phyloP scores from a whole-genome alignment of 2,329 filamentous ascomycete genomes.

The Teratosphaeria epicoccoides region DNA sequence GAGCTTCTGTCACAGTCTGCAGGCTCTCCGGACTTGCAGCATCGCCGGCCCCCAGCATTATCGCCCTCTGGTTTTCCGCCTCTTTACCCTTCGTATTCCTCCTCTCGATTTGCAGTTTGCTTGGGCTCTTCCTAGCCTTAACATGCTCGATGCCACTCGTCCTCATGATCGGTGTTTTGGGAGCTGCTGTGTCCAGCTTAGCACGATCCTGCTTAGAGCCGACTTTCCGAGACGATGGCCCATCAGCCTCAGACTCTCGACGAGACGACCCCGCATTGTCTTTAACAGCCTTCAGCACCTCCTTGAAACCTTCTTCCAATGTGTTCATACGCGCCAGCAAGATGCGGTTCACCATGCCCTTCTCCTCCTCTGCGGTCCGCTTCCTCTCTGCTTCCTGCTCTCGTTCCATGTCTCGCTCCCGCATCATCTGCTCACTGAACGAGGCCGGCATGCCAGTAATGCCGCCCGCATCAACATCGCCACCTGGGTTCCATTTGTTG shows the following conservation, averaged over 20 bases:
- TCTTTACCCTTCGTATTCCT: conserved; percentile 12
- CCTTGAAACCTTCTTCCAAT: conserved; percentile 79
- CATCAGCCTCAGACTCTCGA: conserved; percentile 21
- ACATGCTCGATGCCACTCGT: conserved; percentile 14
- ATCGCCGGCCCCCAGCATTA: conserved; percentile 3
- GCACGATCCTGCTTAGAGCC: not conserved
- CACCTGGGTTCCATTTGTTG: conserved; percentile 47
- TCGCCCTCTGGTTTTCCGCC: conserved; percentile 6
- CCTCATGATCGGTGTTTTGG: conserved; percentile 16
- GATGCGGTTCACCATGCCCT: conserved; percentile 66
- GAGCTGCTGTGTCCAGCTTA: conserved; percentile 3
- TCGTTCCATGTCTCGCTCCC: conserved; percentile 42
- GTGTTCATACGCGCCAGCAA: conserved; percentile 87
- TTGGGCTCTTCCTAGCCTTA: conserved; percentile 16
- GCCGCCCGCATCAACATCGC: conserved; percentile 43
- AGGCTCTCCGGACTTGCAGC: conserved; percentile 14
- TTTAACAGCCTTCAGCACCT: conserved; percentile 39
- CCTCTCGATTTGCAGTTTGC: conserved; percentile 10
- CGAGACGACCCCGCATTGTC: conserved; percentile 16
- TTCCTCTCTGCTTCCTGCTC: conserved; percentile 28
- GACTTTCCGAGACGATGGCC: not conserved
- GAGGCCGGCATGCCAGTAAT: conserved; percentile 26
- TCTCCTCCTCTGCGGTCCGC: conserved; percentile 40
- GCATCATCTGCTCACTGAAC: conserved; percentile 40
- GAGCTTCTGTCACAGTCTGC: conserved; percentile 12